Evolutionary conservation across 2,329 filamentous ascomycete genomes (phyloP).

Genomic region (Verticillium nonalfalfae): DNA sequence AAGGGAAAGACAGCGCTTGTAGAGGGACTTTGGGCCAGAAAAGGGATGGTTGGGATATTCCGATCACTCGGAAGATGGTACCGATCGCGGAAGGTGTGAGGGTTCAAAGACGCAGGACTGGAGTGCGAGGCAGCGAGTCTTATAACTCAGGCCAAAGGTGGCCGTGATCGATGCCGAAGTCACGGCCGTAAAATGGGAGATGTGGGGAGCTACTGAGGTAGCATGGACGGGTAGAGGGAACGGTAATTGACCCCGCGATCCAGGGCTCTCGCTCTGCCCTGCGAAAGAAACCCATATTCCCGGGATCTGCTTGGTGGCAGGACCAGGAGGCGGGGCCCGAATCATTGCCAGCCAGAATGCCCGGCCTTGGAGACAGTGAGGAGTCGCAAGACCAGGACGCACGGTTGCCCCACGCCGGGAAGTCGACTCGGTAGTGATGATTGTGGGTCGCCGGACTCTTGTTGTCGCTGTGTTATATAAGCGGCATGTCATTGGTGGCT

Average conservation of each 20-base stretch:
- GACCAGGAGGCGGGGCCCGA: neutral
- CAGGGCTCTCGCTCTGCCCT: neutral
- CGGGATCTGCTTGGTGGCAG: neutral
- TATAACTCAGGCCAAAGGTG: neutral
- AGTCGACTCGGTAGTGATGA: neutral
- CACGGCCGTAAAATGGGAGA: neutral
- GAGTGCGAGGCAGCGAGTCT: neutral
- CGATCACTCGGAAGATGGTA: neutral
- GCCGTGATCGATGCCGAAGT: neutral
- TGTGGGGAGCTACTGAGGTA: neutral
- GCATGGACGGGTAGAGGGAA: neutral
- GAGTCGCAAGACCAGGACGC: neutral
- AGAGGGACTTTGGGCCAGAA: neutral
- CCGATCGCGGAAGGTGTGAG: neutral
- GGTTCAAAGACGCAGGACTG: neutral
- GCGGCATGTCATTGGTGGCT: neutral
- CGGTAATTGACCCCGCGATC: neutral
- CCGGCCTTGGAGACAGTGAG: neutral
- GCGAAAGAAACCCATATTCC: neutral
- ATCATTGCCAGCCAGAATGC: neutral
- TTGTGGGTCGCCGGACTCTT: neutral
- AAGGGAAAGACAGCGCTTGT: neutral
- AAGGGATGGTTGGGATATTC: neutral
- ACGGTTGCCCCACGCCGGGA: slow-evolving; percentile 1
- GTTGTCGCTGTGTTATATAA: neutral